Evolutionary conservation across 306 rosid species (phyloP).

Genomic region (Morella rubra): DNA sequence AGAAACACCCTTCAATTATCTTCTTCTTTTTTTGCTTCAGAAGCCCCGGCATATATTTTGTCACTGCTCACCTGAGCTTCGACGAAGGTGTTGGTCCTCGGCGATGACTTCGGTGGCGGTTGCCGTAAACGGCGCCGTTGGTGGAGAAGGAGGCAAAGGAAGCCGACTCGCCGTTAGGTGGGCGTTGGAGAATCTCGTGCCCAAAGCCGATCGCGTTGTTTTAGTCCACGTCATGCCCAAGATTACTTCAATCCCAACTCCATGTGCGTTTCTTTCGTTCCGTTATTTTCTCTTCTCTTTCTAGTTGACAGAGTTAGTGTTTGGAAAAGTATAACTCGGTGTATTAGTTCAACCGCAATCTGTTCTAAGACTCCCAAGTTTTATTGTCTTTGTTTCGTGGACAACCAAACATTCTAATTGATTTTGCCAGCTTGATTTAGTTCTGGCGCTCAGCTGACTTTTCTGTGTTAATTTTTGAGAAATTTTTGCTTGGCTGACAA

Average conservation of each 20-base stretch:
- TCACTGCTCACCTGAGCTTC: background rate
- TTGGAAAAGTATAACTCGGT: background rate
- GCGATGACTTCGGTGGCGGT: constrained; percentile 64
- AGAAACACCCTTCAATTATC: too few species aligned
- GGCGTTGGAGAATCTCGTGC: constrained; percentile 71
- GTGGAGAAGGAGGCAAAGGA: constrained; percentile 42
- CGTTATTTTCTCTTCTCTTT: background rate
- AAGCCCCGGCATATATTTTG: too few species aligned
- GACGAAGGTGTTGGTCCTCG: background rate
- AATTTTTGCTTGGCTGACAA: background rate
- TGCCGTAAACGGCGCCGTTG: constrained; percentile 58
- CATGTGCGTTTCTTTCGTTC: constrained; percentile 41
- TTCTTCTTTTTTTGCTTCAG: too few species aligned
- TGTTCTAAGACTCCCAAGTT: background rate
- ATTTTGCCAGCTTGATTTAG: background rate
- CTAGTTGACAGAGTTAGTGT: background rate
- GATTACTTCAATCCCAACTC: constrained; percentile 70
- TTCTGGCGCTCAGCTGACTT: background rate
- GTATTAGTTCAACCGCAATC: background rate
- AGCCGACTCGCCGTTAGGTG: constrained; percentile 81
- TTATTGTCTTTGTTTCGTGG: background rate
- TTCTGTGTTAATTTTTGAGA: background rate
- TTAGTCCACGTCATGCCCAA: constrained; percentile 82
- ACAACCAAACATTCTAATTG: too few species aligned
- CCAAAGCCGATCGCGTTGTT: constrained; percentile 68